phyloP scores from a whole-genome alignment of 805 yeast species.

The Barnettozyma pratensis region DNA sequence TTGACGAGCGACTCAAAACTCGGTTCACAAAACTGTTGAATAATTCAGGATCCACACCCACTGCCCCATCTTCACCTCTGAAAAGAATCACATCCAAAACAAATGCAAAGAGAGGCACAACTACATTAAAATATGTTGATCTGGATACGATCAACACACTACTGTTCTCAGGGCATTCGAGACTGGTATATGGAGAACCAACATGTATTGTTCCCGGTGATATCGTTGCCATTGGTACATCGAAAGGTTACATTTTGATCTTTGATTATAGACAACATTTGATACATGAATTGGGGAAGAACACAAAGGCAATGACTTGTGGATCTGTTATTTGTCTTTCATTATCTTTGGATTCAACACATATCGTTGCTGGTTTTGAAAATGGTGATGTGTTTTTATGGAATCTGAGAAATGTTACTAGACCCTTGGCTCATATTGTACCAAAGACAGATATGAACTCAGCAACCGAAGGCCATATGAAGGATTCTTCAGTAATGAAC shows the following conservation, averaged over 20 bases:
- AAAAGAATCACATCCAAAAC: neutral
- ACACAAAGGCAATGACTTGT: slow-evolving; percentile 26
- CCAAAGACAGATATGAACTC: slow-evolving; percentile 17
- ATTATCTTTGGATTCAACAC: slow-evolving; percentile 64
- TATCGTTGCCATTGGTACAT: slow-evolving; percentile 62
- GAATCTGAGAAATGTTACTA: slow-evolving; percentile 44
- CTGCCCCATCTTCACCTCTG: neutral
- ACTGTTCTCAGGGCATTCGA: slow-evolving; percentile 30
- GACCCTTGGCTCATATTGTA: slow-evolving; percentile 20
- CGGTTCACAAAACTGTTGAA: slow-evolving; percentile 3
- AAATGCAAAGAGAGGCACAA: neutral
- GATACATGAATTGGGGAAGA: slow-evolving; percentile 35
- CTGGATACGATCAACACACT: slow-evolving; percentile 35
- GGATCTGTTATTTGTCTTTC: slow-evolving; percentile 52
- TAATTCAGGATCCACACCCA: neutral
- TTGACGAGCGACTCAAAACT: slow-evolving; percentile 5
- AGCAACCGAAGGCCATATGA: slow-evolving; percentile 28
- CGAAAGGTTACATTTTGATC: slow-evolving; percentile 56
- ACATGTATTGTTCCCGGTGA: slow-evolving; percentile 39
- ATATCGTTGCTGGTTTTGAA: slow-evolving; percentile 62
- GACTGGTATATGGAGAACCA: slow-evolving; percentile 45
- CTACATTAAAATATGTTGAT: slow-evolving; percentile 30
- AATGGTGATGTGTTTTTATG: slow-evolving; percentile 66
- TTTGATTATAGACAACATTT: slow-evolving; percentile 67
- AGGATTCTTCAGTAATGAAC: slow-evolving; percentile 32